Percentiles rank a stretch among this genome's conserved stretches.
Evolutionary conservation across 1,139 yeast species (phyloP).

Genomic region (Candida sojae): DNA sequence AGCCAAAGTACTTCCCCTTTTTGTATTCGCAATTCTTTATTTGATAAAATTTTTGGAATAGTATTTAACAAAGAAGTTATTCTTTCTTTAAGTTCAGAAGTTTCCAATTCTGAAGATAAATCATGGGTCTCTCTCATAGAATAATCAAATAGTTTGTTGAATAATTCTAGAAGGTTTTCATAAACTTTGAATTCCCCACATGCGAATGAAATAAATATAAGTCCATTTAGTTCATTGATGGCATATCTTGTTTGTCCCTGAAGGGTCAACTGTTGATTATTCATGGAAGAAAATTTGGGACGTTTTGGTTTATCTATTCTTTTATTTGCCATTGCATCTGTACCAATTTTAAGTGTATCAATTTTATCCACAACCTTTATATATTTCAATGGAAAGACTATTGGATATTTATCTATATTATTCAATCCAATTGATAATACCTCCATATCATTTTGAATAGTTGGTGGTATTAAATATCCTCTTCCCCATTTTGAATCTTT

Average conservation of each 20-base stretch:
- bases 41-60: constrained; percentile 65
- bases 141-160: constrained; percentile 62
- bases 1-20: constrained; percentile 34
- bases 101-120: constrained; percentile 62
- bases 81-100: constrained; percentile 52
- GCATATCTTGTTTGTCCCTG: constrained; percentile 60
- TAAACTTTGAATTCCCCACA: constrained; percentile 66
- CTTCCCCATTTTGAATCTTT: constrained; percentile 72
- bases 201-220: constrained; percentile 69
- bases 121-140: constrained; percentile 59
- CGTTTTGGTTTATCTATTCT: constrained; percentile 39
- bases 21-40: constrained; percentile 43
- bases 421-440: constrained; percentile 62
- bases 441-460: constrained; percentile 69
- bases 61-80: constrained; percentile 63
- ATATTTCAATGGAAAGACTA: constrained; percentile 62
- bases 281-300: constrained; percentile 42
- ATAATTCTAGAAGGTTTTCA: constrained; percentile 53
- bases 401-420: constrained; percentile 48
- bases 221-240: constrained; percentile 59
- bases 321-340: constrained; percentile 18
- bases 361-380: constrained; percentile 36
- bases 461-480: constrained; percentile 66
- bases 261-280: constrained; percentile 34
- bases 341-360: constrained; percentile 29